phyloP scores from a whole-genome alignment of 257 asterid species.

The Verbascum thapsus region DNA sequence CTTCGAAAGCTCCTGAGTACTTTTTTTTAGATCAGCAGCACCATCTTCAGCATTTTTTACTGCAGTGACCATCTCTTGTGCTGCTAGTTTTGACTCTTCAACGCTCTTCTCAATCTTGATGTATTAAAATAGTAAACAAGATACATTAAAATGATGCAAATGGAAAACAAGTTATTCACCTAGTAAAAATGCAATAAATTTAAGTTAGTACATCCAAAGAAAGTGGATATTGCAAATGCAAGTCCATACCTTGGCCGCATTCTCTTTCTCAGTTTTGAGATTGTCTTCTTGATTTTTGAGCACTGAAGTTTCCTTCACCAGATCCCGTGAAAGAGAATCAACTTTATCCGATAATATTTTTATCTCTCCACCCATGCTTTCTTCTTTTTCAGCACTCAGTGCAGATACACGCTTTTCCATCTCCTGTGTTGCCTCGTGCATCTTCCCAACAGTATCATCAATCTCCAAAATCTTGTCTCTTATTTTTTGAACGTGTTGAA shows the following conservation, averaged over 20 bases:
- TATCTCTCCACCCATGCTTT: slow-evolving; percentile 88
- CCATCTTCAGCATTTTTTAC: slow-evolving; percentile 82
- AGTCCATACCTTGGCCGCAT: slow-evolving; percentile 60
- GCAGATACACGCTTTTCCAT: slow-evolving; percentile 68
- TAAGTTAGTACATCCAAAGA: not conserved
- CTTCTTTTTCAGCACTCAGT: slow-evolving; percentile 73
- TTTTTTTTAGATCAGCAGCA: slow-evolving; percentile 71
- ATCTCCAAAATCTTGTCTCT: slow-evolving; percentile 61
- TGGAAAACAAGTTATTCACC: slow-evolving; percentile 17
- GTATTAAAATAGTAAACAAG: slow-evolving; percentile 20
- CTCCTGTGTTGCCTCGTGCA: slow-evolving; percentile 61
- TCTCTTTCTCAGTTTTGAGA: slow-evolving; percentile 68
- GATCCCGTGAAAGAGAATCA: slow-evolving; percentile 74
- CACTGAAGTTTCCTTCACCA: slow-evolving; percentile 77
- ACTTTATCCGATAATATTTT: slow-evolving; percentile 74
- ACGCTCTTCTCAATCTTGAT: slow-evolving; percentile 68
- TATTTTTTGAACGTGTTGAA: slow-evolving; percentile 64
- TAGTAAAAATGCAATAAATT: slow-evolving; percentile 12
- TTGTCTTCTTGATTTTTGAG: slow-evolving; percentile 73
- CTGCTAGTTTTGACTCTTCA: slow-evolving; percentile 75
- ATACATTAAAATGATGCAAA: slow-evolving; percentile 15
- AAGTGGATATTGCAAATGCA: slow-evolving; percentile 3
- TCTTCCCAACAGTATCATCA: slow-evolving; percentile 52
- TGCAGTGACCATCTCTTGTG: slow-evolving; percentile 70
- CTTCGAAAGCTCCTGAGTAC: slow-evolving; percentile 66